These are phyloP conservation scores for Hyaloscypha bicolor DNA, from an alignment of 495 filamentous ascomycete species.

Conservation along the genomic window DNA sequence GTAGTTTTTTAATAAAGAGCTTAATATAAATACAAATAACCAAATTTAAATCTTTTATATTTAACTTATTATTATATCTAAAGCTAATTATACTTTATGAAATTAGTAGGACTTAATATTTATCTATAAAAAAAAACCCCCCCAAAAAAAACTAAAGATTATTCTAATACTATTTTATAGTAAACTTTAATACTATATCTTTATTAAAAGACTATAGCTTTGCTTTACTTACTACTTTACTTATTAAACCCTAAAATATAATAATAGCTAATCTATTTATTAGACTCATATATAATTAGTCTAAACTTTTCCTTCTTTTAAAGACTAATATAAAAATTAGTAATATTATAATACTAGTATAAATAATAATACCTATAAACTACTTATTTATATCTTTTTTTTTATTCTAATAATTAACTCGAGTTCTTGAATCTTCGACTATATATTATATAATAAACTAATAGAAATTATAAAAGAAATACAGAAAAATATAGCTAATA, in stretches of 20 bases:
- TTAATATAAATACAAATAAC: too few relatives aligned
- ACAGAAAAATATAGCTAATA: constrained; percentile 18
- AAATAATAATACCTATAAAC: constrained; percentile 18
- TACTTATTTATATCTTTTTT: constrained; percentile 23
- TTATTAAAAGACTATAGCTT: too few relatives aligned
- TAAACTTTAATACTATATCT: constrained; percentile 1
- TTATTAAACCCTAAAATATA: too few relatives aligned
- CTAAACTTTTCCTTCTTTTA: constrained; percentile 5
- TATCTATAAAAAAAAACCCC: background rate
- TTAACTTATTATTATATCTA: too few relatives aligned
- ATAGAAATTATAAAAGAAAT: constrained; percentile 21
- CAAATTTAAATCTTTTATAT: too few relatives aligned
- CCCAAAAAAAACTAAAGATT: background rate
- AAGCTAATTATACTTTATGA: too few relatives aligned
- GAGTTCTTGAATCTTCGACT: constrained; percentile 22
- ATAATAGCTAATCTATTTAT: too few relatives aligned
- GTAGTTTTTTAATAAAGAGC: background rate
- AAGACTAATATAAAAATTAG: constrained; percentile 22
- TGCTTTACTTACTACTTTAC: too few relatives aligned
- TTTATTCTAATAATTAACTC: constrained; percentile 21
- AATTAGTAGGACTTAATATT: too few relatives aligned
- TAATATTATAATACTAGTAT: constrained; percentile 22
- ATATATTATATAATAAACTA: constrained; percentile 19
- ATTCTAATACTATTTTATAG: background rate
- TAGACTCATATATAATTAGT: too few relatives aligned